These are phyloP conservation scores for Salvia rosmarinus DNA, from an alignment of 257 asterid species.

Conservation along the genomic window DNA sequence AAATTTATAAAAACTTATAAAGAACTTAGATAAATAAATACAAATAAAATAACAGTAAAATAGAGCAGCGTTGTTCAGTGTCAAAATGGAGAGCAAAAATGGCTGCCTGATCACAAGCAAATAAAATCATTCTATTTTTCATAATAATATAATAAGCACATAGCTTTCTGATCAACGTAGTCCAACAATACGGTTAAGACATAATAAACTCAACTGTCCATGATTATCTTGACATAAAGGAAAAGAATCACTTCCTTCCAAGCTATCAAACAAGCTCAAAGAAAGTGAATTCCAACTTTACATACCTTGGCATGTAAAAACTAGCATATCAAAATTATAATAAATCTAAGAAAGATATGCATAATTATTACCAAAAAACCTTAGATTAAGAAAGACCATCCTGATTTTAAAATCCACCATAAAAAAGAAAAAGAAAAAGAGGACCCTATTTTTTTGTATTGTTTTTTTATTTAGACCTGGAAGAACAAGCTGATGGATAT, in stretches of 20 bases:
- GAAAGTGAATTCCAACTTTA: slow-evolving; percentile 3
- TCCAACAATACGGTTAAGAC: no score
- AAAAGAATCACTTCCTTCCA: slow-evolving; percentile 22
- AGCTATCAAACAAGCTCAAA: background rate
- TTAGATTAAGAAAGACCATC: background rate
- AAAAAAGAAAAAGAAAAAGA: background rate
- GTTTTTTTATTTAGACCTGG: slow-evolving; percentile 39
- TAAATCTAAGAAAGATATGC: background rate
- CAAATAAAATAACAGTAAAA: no score
- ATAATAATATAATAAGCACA: no score
- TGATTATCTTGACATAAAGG: background rate
- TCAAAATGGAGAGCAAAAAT: no score
- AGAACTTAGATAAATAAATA: no score
- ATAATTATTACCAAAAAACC: slow-evolving; percentile 15
- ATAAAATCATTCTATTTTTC: no score
- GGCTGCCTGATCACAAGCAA: no score
- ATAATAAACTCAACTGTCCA: background rate
- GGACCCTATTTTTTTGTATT: no score
- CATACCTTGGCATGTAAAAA: background rate
- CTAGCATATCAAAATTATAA: background rate
- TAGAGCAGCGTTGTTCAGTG: no score
- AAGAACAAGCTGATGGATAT: slow-evolving; percentile 59
- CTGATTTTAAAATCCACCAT: background rate
- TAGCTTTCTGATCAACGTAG: no score
- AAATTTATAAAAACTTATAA: no score